Evolutionary conservation across 1,284 basidiomycete genomes (phyloP).

Genomic region (Papiliotrema fonsecae): DNA sequence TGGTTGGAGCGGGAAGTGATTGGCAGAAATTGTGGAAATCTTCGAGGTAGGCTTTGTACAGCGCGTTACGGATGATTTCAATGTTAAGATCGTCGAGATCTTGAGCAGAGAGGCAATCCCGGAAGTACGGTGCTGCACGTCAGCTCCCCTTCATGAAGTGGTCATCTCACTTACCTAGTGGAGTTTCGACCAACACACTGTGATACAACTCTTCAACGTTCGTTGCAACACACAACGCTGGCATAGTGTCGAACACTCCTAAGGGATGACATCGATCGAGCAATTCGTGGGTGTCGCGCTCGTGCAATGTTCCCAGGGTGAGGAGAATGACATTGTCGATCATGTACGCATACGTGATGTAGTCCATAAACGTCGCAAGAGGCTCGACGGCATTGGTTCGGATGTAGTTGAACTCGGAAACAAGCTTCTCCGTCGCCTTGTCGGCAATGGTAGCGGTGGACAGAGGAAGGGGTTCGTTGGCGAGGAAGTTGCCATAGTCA

Average conservation of each 20-base stretch:
- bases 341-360: constrained; percentile 98
- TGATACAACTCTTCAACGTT: constrained; percentile 99
- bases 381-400: constrained; percentile 87
- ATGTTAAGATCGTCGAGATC: constrained; percentile 99
- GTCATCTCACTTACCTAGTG: constrained; percentile 70
- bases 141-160: too few relatives aligned
- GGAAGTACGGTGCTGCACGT: constrained; percentile 87
- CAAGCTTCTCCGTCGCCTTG: constrained; percentile 89
- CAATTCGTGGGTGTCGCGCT: constrained; percentile 94
- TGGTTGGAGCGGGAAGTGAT: constrained; percentile 75
- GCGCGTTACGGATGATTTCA: constrained; percentile 99
- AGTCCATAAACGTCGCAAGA: constrained; percentile 89
- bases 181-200: constrained; percentile 94
- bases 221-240: constrained; percentile 95
- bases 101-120: constrained; percentile 86
- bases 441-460: constrained; percentile 93
- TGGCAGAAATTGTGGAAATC: constrained; percentile 87
- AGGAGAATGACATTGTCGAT: constrained; percentile 98
- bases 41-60: constrained; percentile 98
- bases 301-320: constrained; percentile 95
- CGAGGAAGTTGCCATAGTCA: constrained; percentile 97
- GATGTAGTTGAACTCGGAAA: constrained; percentile 95
- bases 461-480: constrained; percentile 93
- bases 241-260: constrained; percentile 97
- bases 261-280: constrained; percentile 95